Evolutionary conservation across 768 basidiomycete genomes (phyloP).

Genomic region (Tulasnella sp.): DNA sequence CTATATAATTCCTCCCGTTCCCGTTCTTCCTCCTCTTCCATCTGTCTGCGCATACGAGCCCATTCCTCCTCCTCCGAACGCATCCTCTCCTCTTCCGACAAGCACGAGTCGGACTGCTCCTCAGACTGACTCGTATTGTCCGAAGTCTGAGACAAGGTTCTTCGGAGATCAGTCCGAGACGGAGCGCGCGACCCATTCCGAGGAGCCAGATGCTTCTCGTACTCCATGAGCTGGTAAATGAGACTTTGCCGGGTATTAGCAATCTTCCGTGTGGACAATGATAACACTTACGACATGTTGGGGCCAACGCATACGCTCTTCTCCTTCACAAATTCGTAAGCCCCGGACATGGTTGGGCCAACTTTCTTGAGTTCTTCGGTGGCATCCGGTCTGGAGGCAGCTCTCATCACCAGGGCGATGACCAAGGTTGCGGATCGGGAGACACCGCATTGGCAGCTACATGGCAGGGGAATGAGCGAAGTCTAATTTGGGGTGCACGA

Average conservation of each 20-base stretch:
- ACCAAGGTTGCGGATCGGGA: slow-evolving; percentile 82
- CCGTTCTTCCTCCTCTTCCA: slow-evolving; percentile 46
- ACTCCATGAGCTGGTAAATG: slow-evolving; percentile 88
- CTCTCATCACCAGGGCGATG: slow-evolving; percentile 87
- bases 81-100: slow-evolving; percentile 11
- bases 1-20: slow-evolving; percentile 30
- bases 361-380: slow-evolving; percentile 52
- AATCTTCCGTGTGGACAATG: slow-evolving; percentile 16
- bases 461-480: slow-evolving; percentile 16
- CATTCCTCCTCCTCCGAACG: slow-evolving; percentile 59
- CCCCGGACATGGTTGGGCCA: slow-evolving; percentile 62
- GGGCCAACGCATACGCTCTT: slow-evolving; percentile 82
- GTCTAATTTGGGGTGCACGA: slow-evolving; percentile 13
- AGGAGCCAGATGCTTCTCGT: slow-evolving; percentile 42
- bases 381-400: slow-evolving; percentile 60
- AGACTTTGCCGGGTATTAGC: slow-evolving; percentile 42
- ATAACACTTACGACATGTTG: slow-evolving; percentile 75
- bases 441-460: slow-evolving; percentile 85
- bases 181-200: slow-evolving; percentile 43
- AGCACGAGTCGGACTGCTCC: neutral
- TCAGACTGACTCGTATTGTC: slow-evolving; percentile 42
- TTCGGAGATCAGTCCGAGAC: too few relatives aligned
- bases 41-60: slow-evolving; percentile 50
- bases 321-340: slow-evolving; percentile 80
- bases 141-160: slow-evolving; percentile 38